These are phyloP conservation scores for Aureobasidium sp. DNA, from an alignment of 2,329 filamentous ascomycete genomes.

Conservation along the genomic window DNA sequence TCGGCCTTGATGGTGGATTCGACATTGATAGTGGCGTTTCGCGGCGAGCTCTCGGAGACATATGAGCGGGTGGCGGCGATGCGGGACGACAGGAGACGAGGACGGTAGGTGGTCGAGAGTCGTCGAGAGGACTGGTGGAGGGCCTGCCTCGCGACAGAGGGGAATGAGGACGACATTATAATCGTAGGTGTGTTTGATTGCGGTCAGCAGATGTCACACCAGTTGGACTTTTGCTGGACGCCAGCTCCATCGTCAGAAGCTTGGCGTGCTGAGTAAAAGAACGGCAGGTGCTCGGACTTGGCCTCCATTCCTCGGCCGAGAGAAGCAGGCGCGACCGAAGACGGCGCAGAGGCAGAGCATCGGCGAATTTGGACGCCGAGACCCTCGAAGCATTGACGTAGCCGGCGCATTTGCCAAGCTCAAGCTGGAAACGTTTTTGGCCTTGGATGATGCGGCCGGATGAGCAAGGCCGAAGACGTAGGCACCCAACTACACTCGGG, in stretches of 20 bases:
- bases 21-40: conserved; percentile 71
- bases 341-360: background rate
- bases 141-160: conserved; percentile 67
- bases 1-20: conserved; percentile 82
- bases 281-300: background rate
- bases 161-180: conserved; percentile 46
- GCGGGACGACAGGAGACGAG: conserved; percentile 28
- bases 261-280: conserved; percentile 12
- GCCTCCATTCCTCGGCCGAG: background rate
- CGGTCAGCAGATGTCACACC: conserved; percentile 14
- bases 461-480: conserved; percentile 3
- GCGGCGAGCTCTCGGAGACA: conserved; percentile 75
- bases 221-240: conserved; percentile 7
- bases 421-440: background rate
- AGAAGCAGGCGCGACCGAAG: background rate
- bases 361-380: conserved; percentile 1
- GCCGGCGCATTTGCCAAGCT: conserved; percentile 3
- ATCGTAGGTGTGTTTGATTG: background rate
- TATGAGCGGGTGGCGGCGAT: conserved; percentile 53
- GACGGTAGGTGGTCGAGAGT: conserved; percentile 37
- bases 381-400: background rate
- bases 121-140: conserved; percentile 52
- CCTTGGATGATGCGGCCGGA: conserved; percentile 1
- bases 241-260: background rate
- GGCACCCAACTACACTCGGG: background rate